Conservation (phyloP, 768 basidiomycete genomes). For the Rhodotorula paludigena region DNA sequence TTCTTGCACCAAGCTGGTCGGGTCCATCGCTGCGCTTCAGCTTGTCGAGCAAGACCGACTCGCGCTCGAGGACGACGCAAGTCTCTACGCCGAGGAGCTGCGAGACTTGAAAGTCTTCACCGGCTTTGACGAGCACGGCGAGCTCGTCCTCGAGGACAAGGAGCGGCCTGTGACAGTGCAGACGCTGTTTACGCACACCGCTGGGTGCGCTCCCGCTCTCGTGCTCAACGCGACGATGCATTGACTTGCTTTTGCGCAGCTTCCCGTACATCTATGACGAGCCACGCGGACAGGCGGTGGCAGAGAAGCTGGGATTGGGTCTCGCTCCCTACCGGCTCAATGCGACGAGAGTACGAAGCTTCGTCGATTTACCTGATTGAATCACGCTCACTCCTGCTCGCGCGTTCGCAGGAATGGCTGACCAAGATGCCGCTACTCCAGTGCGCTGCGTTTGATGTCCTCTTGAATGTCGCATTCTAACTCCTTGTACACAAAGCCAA, state of each 20-base stretch:
- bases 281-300: background rate
- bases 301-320: background rate
- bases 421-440: background rate
- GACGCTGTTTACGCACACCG: constrained; percentile 45
- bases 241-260: background rate
- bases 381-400: fast-evolving
- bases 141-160: constrained; percentile 31
- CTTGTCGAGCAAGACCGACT: constrained; percentile 44
- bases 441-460: background rate
- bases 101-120: constrained; percentile 36
- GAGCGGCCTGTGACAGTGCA: constrained; percentile 42
- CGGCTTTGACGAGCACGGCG: constrained; percentile 39
- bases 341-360: background rate
- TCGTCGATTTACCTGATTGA: background rate
- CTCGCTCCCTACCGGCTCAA: background rate
- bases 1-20: constrained; percentile 33
- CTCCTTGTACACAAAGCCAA: background rate
- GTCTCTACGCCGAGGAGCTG: constrained; percentile 41
- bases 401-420: background rate
- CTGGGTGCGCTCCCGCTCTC: constrained; percentile 2
- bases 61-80: constrained; percentile 39
- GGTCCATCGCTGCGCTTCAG: constrained; percentile 43
- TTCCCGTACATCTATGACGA: background rate
- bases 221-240: background rate
- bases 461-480: background rate